Percentiles rank a stretch among this genome's conserved stretches.
phyloP scores from a whole-genome alignment of 208 protist species.

The Trypanosoma lewisi region DNA sequence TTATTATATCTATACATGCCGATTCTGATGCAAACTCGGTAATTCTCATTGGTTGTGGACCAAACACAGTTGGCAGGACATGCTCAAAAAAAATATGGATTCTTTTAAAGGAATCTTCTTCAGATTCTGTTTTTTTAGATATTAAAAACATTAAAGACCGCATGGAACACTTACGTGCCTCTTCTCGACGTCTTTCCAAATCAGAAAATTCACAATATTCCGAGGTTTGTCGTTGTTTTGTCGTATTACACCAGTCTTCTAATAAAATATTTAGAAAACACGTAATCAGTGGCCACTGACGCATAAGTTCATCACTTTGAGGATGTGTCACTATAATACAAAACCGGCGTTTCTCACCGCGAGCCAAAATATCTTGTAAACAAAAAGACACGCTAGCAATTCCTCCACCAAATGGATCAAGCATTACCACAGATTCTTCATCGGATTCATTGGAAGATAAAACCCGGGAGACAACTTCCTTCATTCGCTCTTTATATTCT shows the following conservation, averaged over 20 bases:
- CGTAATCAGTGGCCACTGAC: conserved; percentile 43
- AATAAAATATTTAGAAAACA: conserved; percentile 41
- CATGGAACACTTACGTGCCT: conserved; percentile 52
- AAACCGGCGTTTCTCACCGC: conserved; percentile 76
- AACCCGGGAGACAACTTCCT: conserved; percentile 51
- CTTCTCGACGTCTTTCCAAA: conserved; percentile 58
- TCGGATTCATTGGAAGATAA: conserved; percentile 61
- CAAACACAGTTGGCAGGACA: conserved; percentile 30
- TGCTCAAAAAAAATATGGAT: conserved; percentile 43
- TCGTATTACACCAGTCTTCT: conserved; percentile 30
- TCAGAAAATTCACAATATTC: conserved; percentile 62
- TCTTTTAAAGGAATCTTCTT: conserved; percentile 14
- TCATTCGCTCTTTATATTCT: conserved; percentile 47
- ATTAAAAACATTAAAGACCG: conserved; percentile 53
- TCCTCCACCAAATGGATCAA: conserved; percentile 57
- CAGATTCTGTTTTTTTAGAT: conserved; percentile 18
- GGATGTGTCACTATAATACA: conserved; percentile 70
- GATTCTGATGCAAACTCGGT: background rate
- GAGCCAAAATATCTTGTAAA: conserved; percentile 75
- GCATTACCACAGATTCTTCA: conserved; percentile 64
- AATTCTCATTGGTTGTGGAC: conserved; percentile 5
- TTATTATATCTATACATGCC: conserved; percentile 1
- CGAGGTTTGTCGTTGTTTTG: conserved; percentile 36
- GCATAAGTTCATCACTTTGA: conserved; percentile 47
- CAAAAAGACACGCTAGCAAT: conserved; percentile 62